These are phyloP conservation scores for Baudoinia panamericana DNA, from an alignment of 495 filamentous ascomycete genomes.

Conservation along the genomic window DNA sequence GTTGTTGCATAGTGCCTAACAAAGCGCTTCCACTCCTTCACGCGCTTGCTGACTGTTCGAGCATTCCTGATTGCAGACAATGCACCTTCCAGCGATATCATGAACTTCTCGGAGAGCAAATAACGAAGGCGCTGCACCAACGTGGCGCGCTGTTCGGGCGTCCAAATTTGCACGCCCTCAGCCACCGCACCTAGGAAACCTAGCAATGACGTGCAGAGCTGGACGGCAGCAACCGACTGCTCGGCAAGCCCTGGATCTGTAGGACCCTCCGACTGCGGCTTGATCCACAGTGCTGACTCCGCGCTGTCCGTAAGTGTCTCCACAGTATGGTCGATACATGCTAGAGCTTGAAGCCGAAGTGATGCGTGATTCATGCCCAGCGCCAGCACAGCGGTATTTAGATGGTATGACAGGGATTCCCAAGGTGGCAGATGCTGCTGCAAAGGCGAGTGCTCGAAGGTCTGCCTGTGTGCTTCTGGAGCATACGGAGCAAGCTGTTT, in stretches of 20 bases:
- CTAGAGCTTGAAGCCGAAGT: slow-evolving; percentile 47
- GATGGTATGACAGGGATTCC: slow-evolving; percentile 66
- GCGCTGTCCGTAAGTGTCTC: slow-evolving; percentile 21
- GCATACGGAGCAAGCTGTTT: slow-evolving; percentile 68
- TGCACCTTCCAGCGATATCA: slow-evolving; percentile 71
- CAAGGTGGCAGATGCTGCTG: slow-evolving; percentile 77
- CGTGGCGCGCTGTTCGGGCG: slow-evolving; percentile 49
- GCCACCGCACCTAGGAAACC: slow-evolving; percentile 78
- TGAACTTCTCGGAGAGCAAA: slow-evolving; percentile 68
- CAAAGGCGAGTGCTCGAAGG: slow-evolving; percentile 65
- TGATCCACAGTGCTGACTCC: slow-evolving; percentile 29
- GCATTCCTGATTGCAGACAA: slow-evolving; percentile 71
- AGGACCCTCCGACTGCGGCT: slow-evolving; percentile 35
- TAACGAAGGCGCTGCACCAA: slow-evolving; percentile 55
- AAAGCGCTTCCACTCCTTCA: slow-evolving; percentile 70
- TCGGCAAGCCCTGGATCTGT: slow-evolving; percentile 41
- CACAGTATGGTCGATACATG: slow-evolving; percentile 54
- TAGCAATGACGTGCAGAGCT: slow-evolving; percentile 64
- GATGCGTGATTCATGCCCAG: slow-evolving; percentile 55
- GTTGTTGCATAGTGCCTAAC: slow-evolving; percentile 65
- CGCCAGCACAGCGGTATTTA: slow-evolving; percentile 65
- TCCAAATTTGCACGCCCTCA: slow-evolving; percentile 66
- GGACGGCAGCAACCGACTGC: slow-evolving; percentile 46
- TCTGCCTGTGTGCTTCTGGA: slow-evolving; percentile 64
- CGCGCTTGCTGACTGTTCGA: slow-evolving; percentile 33